Percentiles rank a stretch among this genome's conserved stretches.
Evolutionary conservation across 1,284 basidiomycete genomes (phyloP).

Genomic region (Cutaneotrichosporon cavernicola): DNA sequence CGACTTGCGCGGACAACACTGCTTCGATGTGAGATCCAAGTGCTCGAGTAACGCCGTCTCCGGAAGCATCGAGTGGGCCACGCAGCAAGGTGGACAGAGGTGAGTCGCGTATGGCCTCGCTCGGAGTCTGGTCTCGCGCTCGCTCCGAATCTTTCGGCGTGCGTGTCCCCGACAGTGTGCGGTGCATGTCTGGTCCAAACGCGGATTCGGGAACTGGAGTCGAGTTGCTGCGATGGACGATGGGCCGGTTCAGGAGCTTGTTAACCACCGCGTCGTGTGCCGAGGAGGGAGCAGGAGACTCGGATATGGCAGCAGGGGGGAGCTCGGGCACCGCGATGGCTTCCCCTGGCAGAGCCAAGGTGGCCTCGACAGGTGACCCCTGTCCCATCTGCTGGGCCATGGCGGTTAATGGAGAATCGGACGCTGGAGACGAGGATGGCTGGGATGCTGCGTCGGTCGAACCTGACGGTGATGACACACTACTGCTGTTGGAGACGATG

Average conservation of each 20-base stretch:
- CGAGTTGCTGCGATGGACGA: constrained; percentile 9
- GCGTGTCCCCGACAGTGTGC: not conserved
- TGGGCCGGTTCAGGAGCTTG: constrained; percentile 10
- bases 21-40: constrained; percentile 22
- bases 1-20: constrained; percentile 22
- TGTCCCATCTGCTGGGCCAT: not conserved
- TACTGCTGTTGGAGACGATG: not conserved
- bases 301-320: not conserved
- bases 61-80: constrained; percentile 22
- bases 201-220: not conserved
- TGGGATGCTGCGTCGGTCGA: not conserved
- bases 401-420: not conserved
- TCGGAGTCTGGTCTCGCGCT: not conserved
- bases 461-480: not conserved
- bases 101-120: not conserved
- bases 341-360: not conserved
- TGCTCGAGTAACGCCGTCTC: constrained; percentile 20
- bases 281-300: constrained; percentile 12
- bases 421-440: not conserved
- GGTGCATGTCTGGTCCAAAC: not conserved
- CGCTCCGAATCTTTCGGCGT: not conserved
- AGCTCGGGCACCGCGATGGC: not conserved
- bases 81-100: constrained; percentile 13
- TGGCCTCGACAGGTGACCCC: not conserved
- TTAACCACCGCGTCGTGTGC: constrained; percentile 19